Evolutionary conservation across 805 yeast species (phyloP).

Genomic region (Myxozyma mucilagina): DNA sequence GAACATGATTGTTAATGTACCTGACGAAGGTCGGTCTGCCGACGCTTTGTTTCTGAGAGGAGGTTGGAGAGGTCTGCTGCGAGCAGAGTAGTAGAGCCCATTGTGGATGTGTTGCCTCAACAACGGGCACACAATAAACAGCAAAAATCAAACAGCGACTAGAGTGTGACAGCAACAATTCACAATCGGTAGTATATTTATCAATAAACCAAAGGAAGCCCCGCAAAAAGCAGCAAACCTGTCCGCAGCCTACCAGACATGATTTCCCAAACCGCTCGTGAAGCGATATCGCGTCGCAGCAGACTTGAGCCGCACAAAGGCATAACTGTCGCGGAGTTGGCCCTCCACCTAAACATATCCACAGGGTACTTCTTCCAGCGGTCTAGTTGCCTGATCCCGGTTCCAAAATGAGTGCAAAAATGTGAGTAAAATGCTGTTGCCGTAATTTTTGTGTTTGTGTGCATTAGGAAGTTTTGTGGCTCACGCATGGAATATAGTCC

Average conservation of each 20-base stretch:
- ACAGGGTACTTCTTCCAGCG: neutral
- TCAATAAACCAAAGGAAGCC: too few species aligned
- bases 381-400: neutral
- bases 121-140: neutral
- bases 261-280: too few species aligned
- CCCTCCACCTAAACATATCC: neutral
- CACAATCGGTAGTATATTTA: too few species aligned
- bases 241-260: too few species aligned
- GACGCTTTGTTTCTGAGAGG: slow-evolving; percentile 67
- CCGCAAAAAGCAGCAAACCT: too few species aligned
- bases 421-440: slow-evolving; percentile 12
- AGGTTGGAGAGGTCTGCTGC: slow-evolving; percentile 59
- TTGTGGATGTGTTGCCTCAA: slow-evolving; percentile 26
- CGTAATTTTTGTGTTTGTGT: neutral
- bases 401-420: slow-evolving; percentile 26
- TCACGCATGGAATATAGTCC: slow-evolving; percentile 48
- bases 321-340: neutral
- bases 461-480: too few species aligned
- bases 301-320: too few species aligned
- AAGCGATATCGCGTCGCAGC: too few species aligned
- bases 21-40: slow-evolving; percentile 66
- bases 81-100: slow-evolving; percentile 53
- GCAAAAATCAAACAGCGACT: too few species aligned
- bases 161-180: too few species aligned
- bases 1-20: slow-evolving; percentile 41